Conservation (phyloP, 139 green algal species). For the Chlamydomonas incerta region DNA sequence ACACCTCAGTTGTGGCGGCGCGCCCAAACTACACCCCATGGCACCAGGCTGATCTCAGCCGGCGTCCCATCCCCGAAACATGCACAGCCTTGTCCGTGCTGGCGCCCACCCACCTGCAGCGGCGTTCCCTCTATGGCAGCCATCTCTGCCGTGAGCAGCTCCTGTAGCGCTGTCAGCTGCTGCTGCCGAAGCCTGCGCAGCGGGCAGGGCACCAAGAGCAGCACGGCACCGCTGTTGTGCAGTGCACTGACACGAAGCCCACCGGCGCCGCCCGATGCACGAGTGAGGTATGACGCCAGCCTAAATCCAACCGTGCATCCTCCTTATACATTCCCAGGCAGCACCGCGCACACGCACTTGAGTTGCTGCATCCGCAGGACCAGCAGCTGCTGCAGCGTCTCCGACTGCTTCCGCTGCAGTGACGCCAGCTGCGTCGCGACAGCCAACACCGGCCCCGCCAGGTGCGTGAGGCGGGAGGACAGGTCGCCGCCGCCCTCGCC, state of each 20-base stretch:
- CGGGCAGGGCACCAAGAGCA: no score
- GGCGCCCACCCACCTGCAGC: conserved; percentile 36
- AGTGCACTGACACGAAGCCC: no score
- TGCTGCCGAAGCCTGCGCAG: conserved; percentile 52
- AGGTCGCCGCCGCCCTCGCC: background rate
- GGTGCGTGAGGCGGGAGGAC: background rate
- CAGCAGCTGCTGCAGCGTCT: conserved; percentile 61
- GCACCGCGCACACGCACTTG: conserved; percentile 36
- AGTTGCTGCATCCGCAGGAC: conserved; percentile 58
- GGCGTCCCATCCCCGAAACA: no score
- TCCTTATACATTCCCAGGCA: no score
- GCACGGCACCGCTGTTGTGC: no score
- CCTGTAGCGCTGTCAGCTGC: conserved; percentile 60
- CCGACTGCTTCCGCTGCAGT: conserved; percentile 58
- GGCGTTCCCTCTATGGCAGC: conserved; percentile 26
- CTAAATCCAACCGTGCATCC: no score
- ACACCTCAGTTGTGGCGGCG: no score
- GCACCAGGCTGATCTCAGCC: no score
- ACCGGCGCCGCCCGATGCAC: no score
- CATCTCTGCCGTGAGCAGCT: conserved; percentile 33
- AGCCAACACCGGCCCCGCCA: conserved; percentile 4
- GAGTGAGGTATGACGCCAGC: no score
- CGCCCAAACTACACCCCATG: no score
- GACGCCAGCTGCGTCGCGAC: conserved; percentile 40
- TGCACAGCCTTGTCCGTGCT: no score